Evolutionary conservation across 495 filamentous ascomycete species (phyloP).

Genomic region (Penicillium malachiteum): DNA sequence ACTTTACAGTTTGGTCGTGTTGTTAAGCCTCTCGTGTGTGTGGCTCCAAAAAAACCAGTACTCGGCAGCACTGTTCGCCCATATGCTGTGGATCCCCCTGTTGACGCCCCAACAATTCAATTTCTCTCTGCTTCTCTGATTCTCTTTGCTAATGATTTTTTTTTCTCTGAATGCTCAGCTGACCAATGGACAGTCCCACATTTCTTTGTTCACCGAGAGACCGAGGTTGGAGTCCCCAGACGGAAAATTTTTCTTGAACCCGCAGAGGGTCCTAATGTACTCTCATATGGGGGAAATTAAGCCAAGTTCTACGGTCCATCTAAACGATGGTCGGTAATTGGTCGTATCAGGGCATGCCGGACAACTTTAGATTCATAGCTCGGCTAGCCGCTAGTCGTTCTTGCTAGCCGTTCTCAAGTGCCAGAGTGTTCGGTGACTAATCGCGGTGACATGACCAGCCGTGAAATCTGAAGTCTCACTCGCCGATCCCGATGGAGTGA

Average conservation of each 20-base stretch:
- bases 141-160: no score
- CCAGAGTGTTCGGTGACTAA: conserved; percentile 9
- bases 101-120: no score
- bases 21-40: background rate
- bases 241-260: background rate
- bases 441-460: conserved; percentile 4
- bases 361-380: background rate
- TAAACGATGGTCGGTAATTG: conserved; percentile 21
- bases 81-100: no score
- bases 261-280: background rate
- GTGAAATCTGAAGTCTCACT: conserved; percentile 6
- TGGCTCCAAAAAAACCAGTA: background rate
- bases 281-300: conserved; percentile 1
- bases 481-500: conserved; percentile 10
- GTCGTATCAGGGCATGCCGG: conserved; percentile 2
- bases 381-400: conserved; percentile 17
- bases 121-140: background rate
- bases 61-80: no score
- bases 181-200: background rate
- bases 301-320: conserved; percentile 8
- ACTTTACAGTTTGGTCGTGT: background rate
- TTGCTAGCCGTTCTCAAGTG: conserved; percentile 29
- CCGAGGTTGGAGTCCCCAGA: background rate
- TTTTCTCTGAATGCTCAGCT: no score
- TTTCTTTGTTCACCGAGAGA: background rate